Base-by-base conservation (phyloP, 495 filamentous ascomycete species). In the Daldinia grandis region DNA sequence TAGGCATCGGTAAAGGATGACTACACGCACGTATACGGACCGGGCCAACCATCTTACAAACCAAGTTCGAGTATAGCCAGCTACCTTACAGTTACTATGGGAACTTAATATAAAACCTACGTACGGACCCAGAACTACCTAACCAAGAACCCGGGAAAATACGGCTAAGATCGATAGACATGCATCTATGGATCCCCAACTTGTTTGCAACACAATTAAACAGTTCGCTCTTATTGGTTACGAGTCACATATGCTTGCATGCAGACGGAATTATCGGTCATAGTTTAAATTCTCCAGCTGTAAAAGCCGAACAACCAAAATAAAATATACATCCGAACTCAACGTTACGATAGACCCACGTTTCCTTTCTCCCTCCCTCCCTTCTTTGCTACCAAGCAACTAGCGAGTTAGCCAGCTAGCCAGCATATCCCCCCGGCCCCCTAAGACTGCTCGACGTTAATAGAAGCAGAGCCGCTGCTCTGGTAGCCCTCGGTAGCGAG, bases 401-500 rank as follows among this genome's bases (percentile, higher is more conserved):
- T n/a, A n/a, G n/a, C n/a, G n/a, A n/a, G n/a, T n/a, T n/a, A n/a
- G n/a, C n/a, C n/a, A n/a, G n/a, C n/a, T n/a, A n/a, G n/a, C n/a
- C n/a, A 7, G 9, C 2, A 2, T 28, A 53, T 31, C 17, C 25
- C n/a, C n/a, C n/a, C n/a, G n/a, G n/a, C n/a, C n/a, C n/a, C 42
- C 47, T 58, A 73, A 15, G 70, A 73, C 65, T 73, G 70, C 70
- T 73, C 21, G 62, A 85, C 80, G 55, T 68, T 79, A 44, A 84
- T 82, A 14, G 58, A 27, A 42, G 79, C 74, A 14, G 73, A 77
- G 12, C 85, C 85, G 61, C 72, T 79, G 69, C 80, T 81, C 72
- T 81, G 77, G 71, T 86, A 87, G 1, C 85, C 84, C 80, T 87
- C 85, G 10, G 81, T 84, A 28, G 85, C 85, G 17, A 90, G 76